Conservation (phyloP, 2,329 filamentous ascomycete genomes). For the Curvularia verruculosa region DNA sequence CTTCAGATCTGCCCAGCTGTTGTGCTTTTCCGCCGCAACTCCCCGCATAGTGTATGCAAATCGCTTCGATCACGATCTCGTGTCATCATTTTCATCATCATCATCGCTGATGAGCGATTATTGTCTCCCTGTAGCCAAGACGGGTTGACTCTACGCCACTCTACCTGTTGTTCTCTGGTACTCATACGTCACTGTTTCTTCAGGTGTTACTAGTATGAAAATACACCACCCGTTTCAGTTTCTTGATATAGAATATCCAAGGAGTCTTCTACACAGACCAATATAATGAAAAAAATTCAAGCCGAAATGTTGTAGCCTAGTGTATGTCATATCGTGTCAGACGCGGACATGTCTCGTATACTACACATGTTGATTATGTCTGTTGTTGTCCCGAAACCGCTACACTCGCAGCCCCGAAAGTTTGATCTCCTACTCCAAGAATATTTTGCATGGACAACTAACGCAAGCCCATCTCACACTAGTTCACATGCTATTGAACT, state of each 20-base stretch:
- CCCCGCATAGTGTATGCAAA: background rate
- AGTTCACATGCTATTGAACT: background rate
- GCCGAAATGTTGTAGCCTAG: background rate
- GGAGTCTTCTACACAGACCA: background rate
- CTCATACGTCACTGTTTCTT: background rate
- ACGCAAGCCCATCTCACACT: background rate
- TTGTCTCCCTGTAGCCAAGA: background rate
- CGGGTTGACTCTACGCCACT: background rate
- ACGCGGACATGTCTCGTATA: background rate
- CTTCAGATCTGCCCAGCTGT: background rate
- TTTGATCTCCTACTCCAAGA: background rate
- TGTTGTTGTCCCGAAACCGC: background rate
- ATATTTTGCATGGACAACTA: background rate
- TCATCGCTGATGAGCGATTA: background rate
- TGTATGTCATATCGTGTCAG: background rate
- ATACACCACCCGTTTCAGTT: too few relatives aligned
- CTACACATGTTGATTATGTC: background rate
- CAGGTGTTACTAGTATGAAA: background rate
- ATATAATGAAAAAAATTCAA: background rate
- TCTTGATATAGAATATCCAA: too few relatives aligned
- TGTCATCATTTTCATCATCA: background rate
- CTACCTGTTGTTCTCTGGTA: background rate
- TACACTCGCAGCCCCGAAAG: background rate
- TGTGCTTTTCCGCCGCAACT: background rate
- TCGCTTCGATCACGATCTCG: background rate